Conservation (phyloP, 1,139 yeast genomes). For the Scheffersomyces lignicola region DNA sequence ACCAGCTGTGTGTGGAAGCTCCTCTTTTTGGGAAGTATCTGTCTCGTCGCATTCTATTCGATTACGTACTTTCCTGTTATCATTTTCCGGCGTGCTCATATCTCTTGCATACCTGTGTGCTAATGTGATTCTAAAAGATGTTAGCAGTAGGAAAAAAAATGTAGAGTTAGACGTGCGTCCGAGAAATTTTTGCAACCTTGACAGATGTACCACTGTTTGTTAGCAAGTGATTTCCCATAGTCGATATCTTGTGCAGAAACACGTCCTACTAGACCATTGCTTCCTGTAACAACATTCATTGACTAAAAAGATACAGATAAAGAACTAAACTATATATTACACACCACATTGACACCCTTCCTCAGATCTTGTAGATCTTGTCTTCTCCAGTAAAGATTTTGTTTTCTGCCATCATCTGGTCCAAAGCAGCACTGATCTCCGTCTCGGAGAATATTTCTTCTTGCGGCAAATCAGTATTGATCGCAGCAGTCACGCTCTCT, state of each 20-base stretch:
- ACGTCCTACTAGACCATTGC: too few relatives aligned
- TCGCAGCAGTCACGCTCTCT: constrained; percentile 40
- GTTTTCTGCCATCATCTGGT: constrained; percentile 53
- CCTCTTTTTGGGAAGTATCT: neutral
- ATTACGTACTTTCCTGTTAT: neutral
- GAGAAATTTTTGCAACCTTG: too few relatives aligned
- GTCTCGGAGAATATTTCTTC: constrained; percentile 57
- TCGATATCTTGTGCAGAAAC: too few relatives aligned
- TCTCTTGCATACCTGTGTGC: neutral
- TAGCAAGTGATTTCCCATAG: too few relatives aligned
- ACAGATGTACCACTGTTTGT: too few relatives aligned
- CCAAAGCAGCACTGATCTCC: constrained; percentile 58
- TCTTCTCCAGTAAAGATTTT: constrained; percentile 63
- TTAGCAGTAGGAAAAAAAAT: too few relatives aligned
- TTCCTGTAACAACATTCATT: too few relatives aligned
- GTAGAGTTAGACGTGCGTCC: too few relatives aligned
- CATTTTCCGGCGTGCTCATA: neutral
- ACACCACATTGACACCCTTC: too few relatives aligned
- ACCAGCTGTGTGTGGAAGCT: neutral
- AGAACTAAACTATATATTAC: too few relatives aligned
- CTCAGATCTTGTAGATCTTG: constrained; percentile 58
- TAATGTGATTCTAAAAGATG: too few relatives aligned
- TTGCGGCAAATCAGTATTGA: constrained; percentile 56
- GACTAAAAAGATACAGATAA: too few relatives aligned
- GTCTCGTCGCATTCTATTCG: neutral